Base-by-base conservation (phyloP, 805 yeast genomes). In the Yarrowia divulgata region DNA sequence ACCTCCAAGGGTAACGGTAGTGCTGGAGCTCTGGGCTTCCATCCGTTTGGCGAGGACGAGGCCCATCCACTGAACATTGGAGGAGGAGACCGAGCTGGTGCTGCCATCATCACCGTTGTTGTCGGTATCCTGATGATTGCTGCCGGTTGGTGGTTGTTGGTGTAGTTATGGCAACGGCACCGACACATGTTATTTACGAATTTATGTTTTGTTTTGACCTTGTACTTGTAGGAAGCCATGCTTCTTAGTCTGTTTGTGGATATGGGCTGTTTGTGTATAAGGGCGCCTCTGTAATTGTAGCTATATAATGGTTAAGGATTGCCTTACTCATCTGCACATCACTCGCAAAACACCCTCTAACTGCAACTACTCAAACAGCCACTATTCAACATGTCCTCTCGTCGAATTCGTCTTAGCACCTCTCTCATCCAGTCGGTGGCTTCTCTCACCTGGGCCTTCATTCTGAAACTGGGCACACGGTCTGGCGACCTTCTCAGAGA, bases 1-100 rank as follows among this genome's bases (percentile, higher is more conserved):
- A 79, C 90, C 0, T 89, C 96, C 0, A 70, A 73, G 4, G 93
- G 94, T 70, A 83, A 86, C 76, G 85, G 87, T 13, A 83, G 86
- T 42, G 95, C 91, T 13, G 97, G 97, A 70, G 68, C 68, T 10
- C 3, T 60, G n/a, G 66, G 66, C 13, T 45, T 43, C 66, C 16
- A 34, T 18, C 66, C 66, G 32, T 45, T 60, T 18, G 16, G 50
- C 66, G 42, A 72, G 69, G 66, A 60, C 37, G 50, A 50, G 13
- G 69, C 69, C 10, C 50, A 63, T n/a, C 70, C 69, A 34, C 68
- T 73, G 23, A 60, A 55, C 39, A 68, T 73, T 50, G 69, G 70
- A 16, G 71, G 72, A 13, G 71, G 71, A 52, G 74, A 72, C 50
- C 68, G 63, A 43, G 74, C 74, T 6, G 75, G 75, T 13, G 75